Evolutionary conservation across 176 grass and related monocot species (phyloP), one percentile per base, ranked within the genome.

Genomic region (Oropetium thomaeum): DNA sequence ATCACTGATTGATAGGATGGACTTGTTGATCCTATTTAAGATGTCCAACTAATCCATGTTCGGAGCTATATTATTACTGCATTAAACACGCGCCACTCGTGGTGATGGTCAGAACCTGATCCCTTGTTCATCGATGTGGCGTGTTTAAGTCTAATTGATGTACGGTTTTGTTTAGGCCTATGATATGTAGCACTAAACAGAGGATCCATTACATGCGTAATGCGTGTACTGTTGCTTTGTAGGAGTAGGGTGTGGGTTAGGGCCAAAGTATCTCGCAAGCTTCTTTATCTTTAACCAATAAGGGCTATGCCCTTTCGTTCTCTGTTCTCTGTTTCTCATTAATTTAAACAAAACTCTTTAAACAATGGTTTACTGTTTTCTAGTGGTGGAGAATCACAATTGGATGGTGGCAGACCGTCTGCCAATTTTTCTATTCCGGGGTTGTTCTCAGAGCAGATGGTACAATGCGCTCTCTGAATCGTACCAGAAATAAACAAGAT

Each of bases 91-190:
- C 19, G 25, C 69, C 83, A 15, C 31, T 17, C 72, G 57, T 51
- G 39, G 58, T 77, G 85, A 41, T 48, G 7, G 23, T 49, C 73
- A 65, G 59, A 32, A 87, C 64, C 49, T 33, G 49, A 41, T 82
- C 40, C 40, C 48, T 3, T 59, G 39, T 49, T 33, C 25, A 22
- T 61, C 33, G 55, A 22, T 22, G 15, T n/a, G 31, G 15, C 5
- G n/a, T 30, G 27, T 47, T 37, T 41, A 28, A 39, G 81, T 49
- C 19, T 20, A 32, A 9, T 41, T 33, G 41, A 29, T 63, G 73
- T 57, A 65, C 1, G 6, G 58, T 37, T 12, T 8, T 27, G 14
- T 42, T 27, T 17, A 8, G 12, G 0, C 10, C 2, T 39, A 32
- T 29, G 39, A 37, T 39, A 63, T 19, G 17, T n/a, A 38, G 32